phyloP scores from a whole-genome alignment of 352 stramenopile genomes.

The Pythium sp. region DNA sequence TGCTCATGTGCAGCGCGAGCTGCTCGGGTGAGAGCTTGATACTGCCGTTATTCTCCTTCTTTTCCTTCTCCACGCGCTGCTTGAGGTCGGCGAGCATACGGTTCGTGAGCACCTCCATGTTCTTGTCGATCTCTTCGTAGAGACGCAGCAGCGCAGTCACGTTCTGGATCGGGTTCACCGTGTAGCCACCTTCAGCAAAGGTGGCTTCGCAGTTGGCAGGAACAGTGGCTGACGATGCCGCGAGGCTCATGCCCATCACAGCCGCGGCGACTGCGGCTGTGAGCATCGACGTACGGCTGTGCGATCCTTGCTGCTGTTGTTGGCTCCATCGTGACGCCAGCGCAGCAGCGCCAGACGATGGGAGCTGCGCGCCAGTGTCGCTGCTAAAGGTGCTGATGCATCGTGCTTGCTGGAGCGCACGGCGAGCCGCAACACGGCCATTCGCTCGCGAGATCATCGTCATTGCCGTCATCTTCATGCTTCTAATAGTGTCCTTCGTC shows the following conservation, averaged over 20 bases:
- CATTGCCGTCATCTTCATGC: not conserved
- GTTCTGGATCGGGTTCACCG: conserved; percentile 69
- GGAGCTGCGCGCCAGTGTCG: not conserved
- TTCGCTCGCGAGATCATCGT: conserved; percentile 4
- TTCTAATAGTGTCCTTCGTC: not conserved
- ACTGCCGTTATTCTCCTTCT: conserved; percentile 38
- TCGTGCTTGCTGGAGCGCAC: conserved; percentile 10
- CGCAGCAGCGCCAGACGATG: not conserved
- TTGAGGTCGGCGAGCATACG: conserved; percentile 70
- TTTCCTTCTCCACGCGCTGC: conserved; percentile 45
- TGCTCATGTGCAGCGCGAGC: conserved; percentile 79
- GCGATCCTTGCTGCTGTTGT: not conserved
- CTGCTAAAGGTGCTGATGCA: not conserved
- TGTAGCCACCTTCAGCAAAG: conserved; percentile 29
- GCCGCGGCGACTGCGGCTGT: conserved; percentile 8
- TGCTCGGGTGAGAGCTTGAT: conserved; percentile 60
- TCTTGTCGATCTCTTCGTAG: conserved; percentile 84
- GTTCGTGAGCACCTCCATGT: conserved; percentile 75
- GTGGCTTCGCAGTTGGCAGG: conserved; percentile 25
- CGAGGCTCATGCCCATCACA: conserved; percentile 11
- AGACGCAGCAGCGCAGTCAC: conserved; percentile 63
- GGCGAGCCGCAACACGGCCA: not conserved
- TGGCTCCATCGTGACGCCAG: conserved; percentile 8
- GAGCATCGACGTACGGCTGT: not conserved
- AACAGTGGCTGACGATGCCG: conserved; percentile 10